phyloP scores from a whole-genome alignment of 225 moss, liverwort and hornwort genomes.

The Marchantia paleacea region DNA sequence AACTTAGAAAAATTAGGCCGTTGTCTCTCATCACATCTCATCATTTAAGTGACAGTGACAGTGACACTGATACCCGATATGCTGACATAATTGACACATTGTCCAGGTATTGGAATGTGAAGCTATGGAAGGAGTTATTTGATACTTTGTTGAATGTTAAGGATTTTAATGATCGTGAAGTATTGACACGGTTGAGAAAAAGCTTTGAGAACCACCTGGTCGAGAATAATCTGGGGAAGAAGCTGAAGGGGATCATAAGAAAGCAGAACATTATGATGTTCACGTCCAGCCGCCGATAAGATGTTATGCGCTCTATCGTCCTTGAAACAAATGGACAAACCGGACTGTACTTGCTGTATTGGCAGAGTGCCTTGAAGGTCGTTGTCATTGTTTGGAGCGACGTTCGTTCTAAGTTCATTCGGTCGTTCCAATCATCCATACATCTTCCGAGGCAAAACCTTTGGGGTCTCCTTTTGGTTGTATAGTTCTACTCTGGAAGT shows the following conservation, averaged over 20 bases:
- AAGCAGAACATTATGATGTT: constrained; percentile 86
- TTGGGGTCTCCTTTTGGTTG: no score
- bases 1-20: no score
- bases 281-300: constrained; percentile 20
- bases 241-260: constrained; percentile 53
- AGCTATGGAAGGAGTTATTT: constrained; percentile 79
- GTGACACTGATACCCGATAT: neutral
- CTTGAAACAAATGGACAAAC: no score
- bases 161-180: constrained; percentile 26
- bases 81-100: constrained; percentile 7
- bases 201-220: constrained; percentile 70
- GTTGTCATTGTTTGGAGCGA: no score
- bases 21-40: neutral
- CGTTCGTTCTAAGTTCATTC: no score
- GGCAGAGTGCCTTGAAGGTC: no score
- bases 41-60: neutral
- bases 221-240: constrained; percentile 54
- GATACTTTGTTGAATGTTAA: constrained; percentile 70
- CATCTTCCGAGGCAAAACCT: no score
- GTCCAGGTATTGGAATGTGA: constrained; percentile 83
- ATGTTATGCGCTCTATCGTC: neutral
- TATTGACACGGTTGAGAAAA: constrained; percentile 48
- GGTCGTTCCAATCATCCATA: no score
- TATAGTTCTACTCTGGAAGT: no score
- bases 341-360: no score